These are phyloP conservation scores for Heliocybe sulcata DNA, from an alignment of 1,284 basidiomycete genomes.

Conservation along the genomic window DNA sequence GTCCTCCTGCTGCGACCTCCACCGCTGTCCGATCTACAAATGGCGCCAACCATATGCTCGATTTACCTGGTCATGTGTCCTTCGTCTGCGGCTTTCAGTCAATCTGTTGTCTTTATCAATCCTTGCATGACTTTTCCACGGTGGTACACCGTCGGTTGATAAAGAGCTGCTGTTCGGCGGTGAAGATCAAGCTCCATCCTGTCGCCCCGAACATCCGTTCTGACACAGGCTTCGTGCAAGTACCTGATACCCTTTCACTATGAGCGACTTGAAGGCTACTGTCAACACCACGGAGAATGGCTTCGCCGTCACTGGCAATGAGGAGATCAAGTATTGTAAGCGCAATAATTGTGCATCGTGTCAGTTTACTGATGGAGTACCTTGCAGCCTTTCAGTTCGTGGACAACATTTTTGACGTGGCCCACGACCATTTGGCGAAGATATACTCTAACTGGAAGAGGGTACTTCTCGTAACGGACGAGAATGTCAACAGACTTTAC, in stretches of 20 bases:
- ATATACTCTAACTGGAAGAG: constrained; percentile 8
- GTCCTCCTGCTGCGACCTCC: background rate
- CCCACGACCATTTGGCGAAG: constrained; percentile 10
- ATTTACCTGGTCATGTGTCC: background rate
- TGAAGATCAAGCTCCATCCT: background rate
- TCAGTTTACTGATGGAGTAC: background rate
- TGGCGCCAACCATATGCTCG: background rate
- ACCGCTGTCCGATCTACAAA: background rate
- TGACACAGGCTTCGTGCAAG: background rate
- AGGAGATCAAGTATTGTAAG: constrained; percentile 12
- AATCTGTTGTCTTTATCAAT: background rate
- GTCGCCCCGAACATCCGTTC: background rate
- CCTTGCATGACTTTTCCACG: background rate
- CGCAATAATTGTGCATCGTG: background rate
- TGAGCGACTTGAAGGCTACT: constrained; percentile 14
- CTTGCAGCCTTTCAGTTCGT: constrained; percentile 12
- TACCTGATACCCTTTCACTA: background rate
- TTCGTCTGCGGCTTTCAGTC: background rate
- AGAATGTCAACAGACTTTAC: constrained; percentile 10
- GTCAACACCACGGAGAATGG: constrained; percentile 10
- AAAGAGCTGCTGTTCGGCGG: background rate
- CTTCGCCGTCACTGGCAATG: constrained; percentile 11
- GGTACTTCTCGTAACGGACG: constrained; percentile 14
- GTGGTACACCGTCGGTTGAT: background rate
- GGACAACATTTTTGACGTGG: constrained; percentile 12